Percentiles rank a stretch among this genome's conserved stretches.
phyloP scores from a whole-genome alignment of 805 yeast species.

The Saturnispora hagleri region DNA sequence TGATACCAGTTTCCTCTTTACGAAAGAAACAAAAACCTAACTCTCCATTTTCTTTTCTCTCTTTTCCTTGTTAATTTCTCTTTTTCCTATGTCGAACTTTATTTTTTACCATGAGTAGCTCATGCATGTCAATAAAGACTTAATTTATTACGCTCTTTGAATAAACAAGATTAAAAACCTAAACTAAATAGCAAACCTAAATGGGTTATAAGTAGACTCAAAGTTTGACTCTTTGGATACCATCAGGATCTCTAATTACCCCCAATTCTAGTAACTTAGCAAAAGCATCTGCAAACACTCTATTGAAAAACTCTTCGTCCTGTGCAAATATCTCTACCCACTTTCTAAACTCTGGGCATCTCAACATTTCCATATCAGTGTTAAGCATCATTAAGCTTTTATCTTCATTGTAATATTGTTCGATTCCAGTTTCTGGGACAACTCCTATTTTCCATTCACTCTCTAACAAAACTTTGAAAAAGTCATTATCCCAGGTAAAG shows the following conservation, averaged over 20 bases:
- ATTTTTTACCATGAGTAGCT: not conserved
- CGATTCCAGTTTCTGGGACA: slow-evolving; percentile 35
- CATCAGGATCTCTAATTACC: slow-evolving; percentile 28
- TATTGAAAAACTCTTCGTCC: slow-evolving; percentile 52
- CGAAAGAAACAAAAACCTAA: not conserved
- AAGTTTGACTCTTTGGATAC: slow-evolving; percentile 23
- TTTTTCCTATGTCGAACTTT: not conserved
- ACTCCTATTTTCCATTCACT: slow-evolving; percentile 33
- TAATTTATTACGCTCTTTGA: not conserved
- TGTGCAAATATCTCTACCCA: slow-evolving; percentile 63
- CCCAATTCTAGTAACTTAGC: slow-evolving; percentile 48
- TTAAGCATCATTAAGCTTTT: slow-evolving; percentile 71
- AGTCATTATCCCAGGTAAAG: slow-evolving; percentile 33
- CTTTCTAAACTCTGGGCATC: slow-evolving; percentile 47
- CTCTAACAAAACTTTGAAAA: slow-evolving; percentile 37
- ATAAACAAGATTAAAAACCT: not conserved
- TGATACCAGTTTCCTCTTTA: not conserved
- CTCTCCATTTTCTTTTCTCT: not conserved
- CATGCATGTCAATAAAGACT: not conserved
- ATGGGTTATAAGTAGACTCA: slow-evolving; percentile 2
- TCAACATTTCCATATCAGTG: slow-evolving; percentile 58
- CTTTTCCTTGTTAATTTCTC: not conserved
- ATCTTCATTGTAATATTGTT: slow-evolving; percentile 32
- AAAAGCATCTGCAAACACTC: slow-evolving; percentile 59
- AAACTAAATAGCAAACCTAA: not conserved